These are phyloP conservation scores for Trichophyton mentagrophytes DNA, from an alignment of 2,329 filamentous ascomycete genomes.

Conservation along the genomic window DNA sequence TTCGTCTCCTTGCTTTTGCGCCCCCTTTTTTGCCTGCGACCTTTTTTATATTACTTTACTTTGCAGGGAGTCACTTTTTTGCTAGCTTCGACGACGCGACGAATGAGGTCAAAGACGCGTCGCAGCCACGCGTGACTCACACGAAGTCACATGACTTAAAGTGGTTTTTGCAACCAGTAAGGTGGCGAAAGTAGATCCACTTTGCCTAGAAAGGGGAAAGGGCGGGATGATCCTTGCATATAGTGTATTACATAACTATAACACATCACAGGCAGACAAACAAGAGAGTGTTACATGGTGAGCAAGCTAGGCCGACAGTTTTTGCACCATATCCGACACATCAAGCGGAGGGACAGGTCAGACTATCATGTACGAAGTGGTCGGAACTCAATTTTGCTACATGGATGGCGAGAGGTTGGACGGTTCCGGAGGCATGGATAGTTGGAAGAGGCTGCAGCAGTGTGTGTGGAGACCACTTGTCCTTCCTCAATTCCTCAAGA, in stretches of 20 bases:
- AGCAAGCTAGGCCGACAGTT: not conserved
- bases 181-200: not conserved
- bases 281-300: not conserved
- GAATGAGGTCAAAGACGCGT: constrained; percentile 11
- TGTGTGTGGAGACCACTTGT: not conserved
- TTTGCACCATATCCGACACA: not conserved
- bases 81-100: constrained; percentile 5
- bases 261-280: not conserved
- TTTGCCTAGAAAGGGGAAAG: not conserved
- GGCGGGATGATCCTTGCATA: not conserved
- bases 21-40: not conserved
- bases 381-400: not conserved
- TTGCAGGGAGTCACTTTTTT: not conserved
- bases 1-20: not conserved
- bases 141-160: constrained; percentile 12
- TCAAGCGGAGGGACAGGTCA: not conserved
- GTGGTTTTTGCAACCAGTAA: not conserved
- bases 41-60: not conserved
- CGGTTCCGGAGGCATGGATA: not conserved
- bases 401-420: not conserved
- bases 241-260: not conserved
- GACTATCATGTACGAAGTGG: not conserved
- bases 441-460: not conserved
- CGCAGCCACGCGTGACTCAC: constrained; percentile 15
- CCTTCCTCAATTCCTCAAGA: too few relatives aligned